These are phyloP conservation scores for Lunularia cruciata DNA, from an alignment of 225 moss, liverwort and hornwort species.

Conservation along the genomic window DNA sequence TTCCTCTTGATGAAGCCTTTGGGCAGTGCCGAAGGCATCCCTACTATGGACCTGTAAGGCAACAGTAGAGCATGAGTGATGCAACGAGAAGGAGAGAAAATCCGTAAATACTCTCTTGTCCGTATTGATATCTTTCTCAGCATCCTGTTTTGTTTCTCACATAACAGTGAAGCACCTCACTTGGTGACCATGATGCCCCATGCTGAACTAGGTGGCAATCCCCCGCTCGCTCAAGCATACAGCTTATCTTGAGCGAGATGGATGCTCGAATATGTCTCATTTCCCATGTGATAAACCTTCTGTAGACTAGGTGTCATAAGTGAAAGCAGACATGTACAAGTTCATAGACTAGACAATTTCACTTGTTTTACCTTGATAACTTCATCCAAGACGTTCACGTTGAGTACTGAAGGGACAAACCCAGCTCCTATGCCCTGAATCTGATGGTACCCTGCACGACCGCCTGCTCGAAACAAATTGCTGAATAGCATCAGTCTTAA, in stretches of 20 bases:
- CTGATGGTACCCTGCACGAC: conserved; percentile 65
- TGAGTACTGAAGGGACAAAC: conserved; percentile 62
- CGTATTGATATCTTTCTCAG: too few relatives aligned
- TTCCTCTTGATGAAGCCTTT: conserved; percentile 62
- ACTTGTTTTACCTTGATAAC: conserved; percentile 50
- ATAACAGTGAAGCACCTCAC: too few relatives aligned
- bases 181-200: too few relatives aligned
- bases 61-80: neutral
- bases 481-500: neutral
- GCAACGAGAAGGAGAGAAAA: neutral
- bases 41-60: conserved; percentile 58
- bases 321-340: neutral
- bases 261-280: neutral
- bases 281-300: neutral
- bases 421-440: conserved; percentile 86
- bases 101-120: too few relatives aligned
- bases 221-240: neutral
- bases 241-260: too few relatives aligned
- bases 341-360: neutral
- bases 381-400: conserved; percentile 66
- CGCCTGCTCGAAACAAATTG: conserved; percentile 44
- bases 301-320: neutral
- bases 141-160: too few relatives aligned
- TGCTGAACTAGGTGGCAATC: too few relatives aligned
- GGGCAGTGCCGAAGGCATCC: conserved; percentile 63